Base-by-base conservation (phyloP, 2,329 filamentous ascomycete species). In the Lasiodiplodia citricola region DNA sequence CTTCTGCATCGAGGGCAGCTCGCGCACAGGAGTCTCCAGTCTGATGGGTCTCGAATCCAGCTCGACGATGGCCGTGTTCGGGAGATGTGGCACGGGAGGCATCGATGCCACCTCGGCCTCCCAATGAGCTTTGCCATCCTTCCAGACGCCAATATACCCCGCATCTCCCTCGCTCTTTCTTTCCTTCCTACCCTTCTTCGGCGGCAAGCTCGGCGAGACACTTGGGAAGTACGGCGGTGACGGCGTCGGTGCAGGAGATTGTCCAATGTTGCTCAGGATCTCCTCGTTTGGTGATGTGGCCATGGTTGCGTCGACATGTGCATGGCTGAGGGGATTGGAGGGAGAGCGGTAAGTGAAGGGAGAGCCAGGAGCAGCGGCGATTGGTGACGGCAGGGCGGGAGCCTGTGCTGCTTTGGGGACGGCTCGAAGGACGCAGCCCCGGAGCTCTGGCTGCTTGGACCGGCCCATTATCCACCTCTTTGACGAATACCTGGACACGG, bases 61-160 rank as follows among this genome's bases (percentile, higher is more conserved):
- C 13, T 69, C 69, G 23, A 41, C 62, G 21, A 60, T n/a, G 55
- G 69, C 69, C 14, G 69, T 57, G 38, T 71, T 51, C 37, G 44
- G 56, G 3, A 37, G 66, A 57, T 37, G 70, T 55, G 58, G 55
- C 66, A 67, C 67, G 51, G 56, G 47, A 63, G 25, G 62, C 28
- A 38, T 51, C 37, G 56, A 50, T 50, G 58, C 62, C 41, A 60
- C 44, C 35, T 60, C 21, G 21, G 47, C 31, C 47, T 75, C 79
- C 81, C 82, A 84, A 63, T 81, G 76, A 35, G 81, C 78, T 44
- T 78, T 77, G 5, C 82, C 83, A 71, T 84, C 75, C 63, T 79
- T 80, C 78, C 83, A 85, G 4, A 81, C 75, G 6, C 82, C 83
- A 69, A 84, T 81, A n/a, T 72, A 70, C 41, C 72, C 74, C n/a